phyloP scores from a whole-genome alignment of 2,329 filamentous ascomycete species.

The Bipolaris victoriae region DNA sequence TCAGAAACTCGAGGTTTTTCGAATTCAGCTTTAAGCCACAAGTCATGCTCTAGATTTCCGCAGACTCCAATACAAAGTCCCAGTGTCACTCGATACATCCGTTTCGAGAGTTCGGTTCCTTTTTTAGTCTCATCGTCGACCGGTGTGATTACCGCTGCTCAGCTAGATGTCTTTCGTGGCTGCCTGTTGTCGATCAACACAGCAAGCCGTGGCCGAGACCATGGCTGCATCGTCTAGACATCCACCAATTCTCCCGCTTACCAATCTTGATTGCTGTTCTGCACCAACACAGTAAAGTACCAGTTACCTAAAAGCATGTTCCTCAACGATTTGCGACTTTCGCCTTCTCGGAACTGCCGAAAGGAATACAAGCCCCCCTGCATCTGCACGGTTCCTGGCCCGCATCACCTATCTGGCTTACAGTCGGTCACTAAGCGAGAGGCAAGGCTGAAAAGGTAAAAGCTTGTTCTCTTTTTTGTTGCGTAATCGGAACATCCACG shows the following conservation, averaged over 20 bases:
- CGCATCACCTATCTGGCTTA: background rate
- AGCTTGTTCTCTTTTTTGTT: background rate
- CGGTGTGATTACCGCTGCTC: background rate
- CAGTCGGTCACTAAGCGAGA: background rate
- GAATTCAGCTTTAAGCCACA: slow-evolving; percentile 6
- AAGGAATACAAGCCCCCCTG: background rate
- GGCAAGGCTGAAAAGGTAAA: background rate
- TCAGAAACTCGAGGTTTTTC: background rate
- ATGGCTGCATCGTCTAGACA: background rate
- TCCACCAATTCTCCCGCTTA: background rate
- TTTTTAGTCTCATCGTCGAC: background rate
- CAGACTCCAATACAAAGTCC: background rate
- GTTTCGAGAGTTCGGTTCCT: background rate
- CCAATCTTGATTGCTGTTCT: background rate
- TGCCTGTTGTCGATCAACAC: background rate
- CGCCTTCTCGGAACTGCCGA: background rate
- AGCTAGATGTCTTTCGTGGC: background rate
- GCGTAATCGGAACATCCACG: slow-evolving; percentile 1
- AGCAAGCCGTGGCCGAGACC: background rate
- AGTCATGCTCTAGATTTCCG: slow-evolving; percentile 1
- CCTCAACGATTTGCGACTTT: background rate
- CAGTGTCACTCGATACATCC: background rate
- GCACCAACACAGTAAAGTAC: background rate
- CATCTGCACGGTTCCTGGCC: background rate
- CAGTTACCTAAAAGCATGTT: background rate